Conservation (phyloP, 192 early-diverging fungal genomes). For the Backusella sp. region DNA sequence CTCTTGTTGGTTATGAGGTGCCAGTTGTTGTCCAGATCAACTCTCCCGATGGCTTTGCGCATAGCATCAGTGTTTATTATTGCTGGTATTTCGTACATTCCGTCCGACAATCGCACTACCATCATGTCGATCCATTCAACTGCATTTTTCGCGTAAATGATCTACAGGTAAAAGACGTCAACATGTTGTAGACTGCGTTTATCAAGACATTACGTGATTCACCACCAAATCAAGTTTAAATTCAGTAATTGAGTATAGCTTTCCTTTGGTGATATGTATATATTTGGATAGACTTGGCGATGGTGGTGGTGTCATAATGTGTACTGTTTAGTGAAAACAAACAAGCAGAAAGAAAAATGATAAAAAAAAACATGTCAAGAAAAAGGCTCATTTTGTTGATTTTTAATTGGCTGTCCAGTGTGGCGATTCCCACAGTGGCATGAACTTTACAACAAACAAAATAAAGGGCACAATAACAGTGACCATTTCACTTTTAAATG, state of each 20-base stretch:
- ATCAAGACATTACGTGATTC: neutral
- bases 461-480: too few relatives aligned
- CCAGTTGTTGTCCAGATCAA: neutral
- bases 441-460: too few relatives aligned
- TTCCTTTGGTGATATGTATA: neutral
- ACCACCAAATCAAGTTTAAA: neutral
- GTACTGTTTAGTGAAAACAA: neutral
- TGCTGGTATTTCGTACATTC: neutral
- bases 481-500: too few relatives aligned
- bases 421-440: too few relatives aligned
- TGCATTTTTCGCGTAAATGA: neutral
- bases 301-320: neutral
- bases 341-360: neutral
- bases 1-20: neutral
- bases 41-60: neutral
- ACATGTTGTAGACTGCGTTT: neutral
- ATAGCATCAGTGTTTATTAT: neutral
- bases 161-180: neutral
- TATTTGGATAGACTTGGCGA: neutral
- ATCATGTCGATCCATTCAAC: neutral
- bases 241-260: neutral
- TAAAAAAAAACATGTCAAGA: too few relatives aligned
- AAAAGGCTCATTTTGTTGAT: too few relatives aligned
- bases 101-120: neutral
- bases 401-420: too few relatives aligned